Conservation (phyloP, 1,139 yeast genomes). For the Fermentozyma sake region DNA sequence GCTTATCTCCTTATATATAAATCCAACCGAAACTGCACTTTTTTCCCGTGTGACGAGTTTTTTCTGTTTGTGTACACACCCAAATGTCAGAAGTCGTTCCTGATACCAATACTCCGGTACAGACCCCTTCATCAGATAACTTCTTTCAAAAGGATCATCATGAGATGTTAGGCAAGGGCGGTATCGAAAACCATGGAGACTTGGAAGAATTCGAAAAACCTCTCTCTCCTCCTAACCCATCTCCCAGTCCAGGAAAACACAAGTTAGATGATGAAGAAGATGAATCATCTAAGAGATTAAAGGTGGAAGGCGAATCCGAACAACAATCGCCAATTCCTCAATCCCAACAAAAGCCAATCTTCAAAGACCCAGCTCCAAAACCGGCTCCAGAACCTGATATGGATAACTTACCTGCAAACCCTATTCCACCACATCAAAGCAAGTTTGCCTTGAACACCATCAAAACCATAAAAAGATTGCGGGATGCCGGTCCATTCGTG, state of each 20-base stretch:
- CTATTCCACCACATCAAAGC: conserved; percentile 85
- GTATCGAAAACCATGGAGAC: conserved; percentile 1
- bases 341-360: conserved; percentile 6
- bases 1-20: too few relatives aligned
- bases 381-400: conserved; percentile 72
- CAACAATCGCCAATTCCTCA: conserved; percentile 14
- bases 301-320: conserved; percentile 12
- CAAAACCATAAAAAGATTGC: conserved; percentile 80
- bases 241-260: conserved; percentile 41
- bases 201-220: conserved; percentile 30
- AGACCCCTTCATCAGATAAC: conserved; percentile 36
- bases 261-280: conserved; percentile 24
- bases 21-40: too few relatives aligned
- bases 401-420: conserved; percentile 59
- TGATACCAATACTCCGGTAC: conserved; percentile 39
- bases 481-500: conserved; percentile 88
- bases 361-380: conserved; percentile 59
- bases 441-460: conserved; percentile 65
- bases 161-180: conserved; percentile 1
- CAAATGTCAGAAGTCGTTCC: conserved; percentile 14
- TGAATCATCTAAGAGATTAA: conserved; percentile 19
- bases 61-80: too few relatives aligned
- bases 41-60: too few relatives aligned
- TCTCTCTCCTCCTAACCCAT: conserved; percentile 44
- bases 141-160: conserved; percentile 11